Base-by-base conservation (phyloP, 192 early-diverging fungal species). In the Chytriomyces confervae region DNA sequence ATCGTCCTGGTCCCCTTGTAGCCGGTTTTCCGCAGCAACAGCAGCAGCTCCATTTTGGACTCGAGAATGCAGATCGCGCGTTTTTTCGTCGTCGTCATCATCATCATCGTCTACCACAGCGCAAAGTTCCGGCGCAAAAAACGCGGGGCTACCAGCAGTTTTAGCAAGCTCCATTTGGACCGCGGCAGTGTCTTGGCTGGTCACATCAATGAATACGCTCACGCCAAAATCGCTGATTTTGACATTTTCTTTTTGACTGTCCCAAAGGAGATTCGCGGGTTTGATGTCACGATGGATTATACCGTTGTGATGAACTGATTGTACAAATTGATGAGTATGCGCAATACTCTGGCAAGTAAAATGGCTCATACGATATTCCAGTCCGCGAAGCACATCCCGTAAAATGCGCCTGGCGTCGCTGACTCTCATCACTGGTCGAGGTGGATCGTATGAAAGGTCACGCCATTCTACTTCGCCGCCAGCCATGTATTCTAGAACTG, bases 141-240 rank as follows among this genome's bases (percentile, higher is more conserved):
- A 99, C 3, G 97, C 96, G 3, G 97, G 97, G 20, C 92, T 94
- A 1, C 97, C 97, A 5, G 94, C 96, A 2, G 97, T 99, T 78
- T 96, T 95, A 53, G 93, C 92, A 50, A 99, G 86, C 81, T 98
- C 96, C 60, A 90, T 85, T 80, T 97, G 94, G 20, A 57, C 47
- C 1, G 62, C 64, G 7, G n/a, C 48, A 8, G 23, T 16, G 76
- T 94, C 84, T 10, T 47, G 16, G 29, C 10, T 60, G 36, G 53
- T 20, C 29, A 45, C 27, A 62, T 81, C 88, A 45, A 92, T 89
- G 46, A 97, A 92, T 50, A 96, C 94, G 11, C 94, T 95, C 46
- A 98, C 96, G 64, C 98, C 98, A 93, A 99, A 99, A 76, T 99
- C 98, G 0, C 95, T 95, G n/a, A 99, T 96, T 81, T 99, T 99